A percentile compares a stretch with the other conserved stretches of the same genome.
Conservation (phyloP, 192 early-diverging fungal species). For the Backusella sp. region DNA sequence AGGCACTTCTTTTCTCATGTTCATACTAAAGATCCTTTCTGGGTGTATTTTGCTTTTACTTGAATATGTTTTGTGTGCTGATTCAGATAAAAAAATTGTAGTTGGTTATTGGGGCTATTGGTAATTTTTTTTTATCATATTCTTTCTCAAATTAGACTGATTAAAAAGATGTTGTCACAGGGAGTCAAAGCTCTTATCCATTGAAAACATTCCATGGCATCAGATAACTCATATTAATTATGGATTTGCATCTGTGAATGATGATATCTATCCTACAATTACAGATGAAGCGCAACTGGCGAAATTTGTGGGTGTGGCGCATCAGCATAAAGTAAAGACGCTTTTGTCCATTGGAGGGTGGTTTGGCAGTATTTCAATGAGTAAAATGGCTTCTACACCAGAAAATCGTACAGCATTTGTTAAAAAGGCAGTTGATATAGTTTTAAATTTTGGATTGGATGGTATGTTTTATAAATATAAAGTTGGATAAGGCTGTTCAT, state of each 20-base stretch:
- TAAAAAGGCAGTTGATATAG: not conserved
- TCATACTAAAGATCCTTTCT: not conserved
- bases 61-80: not conserved
- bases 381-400: slow-evolving; percentile 6
- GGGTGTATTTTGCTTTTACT: not conserved
- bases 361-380: not conserved
- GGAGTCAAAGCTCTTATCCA: not conserved
- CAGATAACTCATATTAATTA: slow-evolving; percentile 6
- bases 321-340: slow-evolving; percentile 2
- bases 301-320: slow-evolving; percentile 1
- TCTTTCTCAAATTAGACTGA: too few species aligned
- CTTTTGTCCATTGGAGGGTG: slow-evolving; percentile 6
- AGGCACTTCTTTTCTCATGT: not conserved
- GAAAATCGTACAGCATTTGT: not conserved
- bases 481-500: not conserved
- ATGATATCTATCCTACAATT: not conserved
- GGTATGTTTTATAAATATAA: not conserved
- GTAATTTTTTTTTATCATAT: not conserved
- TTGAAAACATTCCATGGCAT: slow-evolving; percentile 9
- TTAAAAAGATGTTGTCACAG: not conserved
- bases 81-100: not conserved
- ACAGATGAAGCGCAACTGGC: not conserved
- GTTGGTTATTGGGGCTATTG: not conserved
- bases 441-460: slow-evolving; percentile 5
- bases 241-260: slow-evolving; percentile 9